phyloP scores from a whole-genome alignment of 1,284 basidiomycete species.

The Trametes polyzona region DNA sequence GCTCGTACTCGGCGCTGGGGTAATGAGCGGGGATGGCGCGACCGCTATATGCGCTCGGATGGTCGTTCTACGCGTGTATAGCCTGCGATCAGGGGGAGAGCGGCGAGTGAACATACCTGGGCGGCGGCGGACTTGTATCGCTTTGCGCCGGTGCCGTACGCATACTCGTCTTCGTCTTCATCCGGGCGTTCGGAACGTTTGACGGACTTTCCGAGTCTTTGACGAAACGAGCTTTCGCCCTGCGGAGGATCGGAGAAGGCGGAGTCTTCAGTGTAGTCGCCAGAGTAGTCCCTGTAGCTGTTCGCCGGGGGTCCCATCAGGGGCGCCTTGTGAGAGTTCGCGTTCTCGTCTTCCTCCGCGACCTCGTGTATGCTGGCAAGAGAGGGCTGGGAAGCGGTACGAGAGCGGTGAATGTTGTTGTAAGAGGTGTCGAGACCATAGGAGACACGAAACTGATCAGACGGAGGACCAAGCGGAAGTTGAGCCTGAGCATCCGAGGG shows the following conservation, averaged over 20 bases:
- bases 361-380: slow-evolving; percentile 32
- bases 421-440: slow-evolving; percentile 6
- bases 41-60: slow-evolving; percentile 9
- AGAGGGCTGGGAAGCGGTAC: slow-evolving; percentile 26
- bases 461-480: background rate
- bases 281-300: background rate
- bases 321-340: background rate
- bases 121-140: slow-evolving; percentile 25
- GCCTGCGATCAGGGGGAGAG: background rate
- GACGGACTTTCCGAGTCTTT: slow-evolving; percentile 17
- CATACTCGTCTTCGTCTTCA: slow-evolving; percentile 24
- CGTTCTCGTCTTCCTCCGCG: slow-evolving; percentile 23
- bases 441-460: slow-evolving; percentile 9
- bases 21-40: slow-evolving; percentile 12
- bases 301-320: slow-evolving; percentile 3
- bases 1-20: background rate
- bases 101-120: slow-evolving; percentile 10
- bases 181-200: slow-evolving; percentile 28
- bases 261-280: background rate
- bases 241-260: background rate
- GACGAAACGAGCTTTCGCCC: slow-evolving; percentile 9
- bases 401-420: slow-evolving; percentile 12
- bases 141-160: slow-evolving; percentile 27
- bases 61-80: slow-evolving; percentile 19
- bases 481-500: slow-evolving; percentile 10